phyloP scores from a whole-genome alignment of 2,329 filamentous ascomycete genomes.

The Pseudogymnoascus sp. region DNA sequence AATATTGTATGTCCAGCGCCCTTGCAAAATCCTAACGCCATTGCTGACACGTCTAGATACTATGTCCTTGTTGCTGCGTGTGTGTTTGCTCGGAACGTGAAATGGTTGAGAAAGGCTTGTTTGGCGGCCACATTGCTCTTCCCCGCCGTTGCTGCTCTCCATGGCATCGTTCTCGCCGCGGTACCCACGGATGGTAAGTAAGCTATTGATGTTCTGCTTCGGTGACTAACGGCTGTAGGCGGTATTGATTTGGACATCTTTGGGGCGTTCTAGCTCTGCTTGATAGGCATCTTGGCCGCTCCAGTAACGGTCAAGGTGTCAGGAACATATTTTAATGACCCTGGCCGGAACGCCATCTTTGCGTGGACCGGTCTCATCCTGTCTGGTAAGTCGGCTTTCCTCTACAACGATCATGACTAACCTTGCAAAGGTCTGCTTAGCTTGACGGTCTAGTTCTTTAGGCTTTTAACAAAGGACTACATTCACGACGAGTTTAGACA shows the following conservation, averaged over 20 bases:
- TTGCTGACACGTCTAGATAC: conserved; percentile 38
- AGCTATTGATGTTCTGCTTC: neutral
- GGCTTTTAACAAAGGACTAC: conserved; percentile 42
- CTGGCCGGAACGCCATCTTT: conserved; percentile 60
- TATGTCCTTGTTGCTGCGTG: conserved; percentile 59
- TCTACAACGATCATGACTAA: conserved; percentile 4
- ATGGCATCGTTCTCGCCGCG: conserved; percentile 54
- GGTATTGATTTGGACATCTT: conserved; percentile 64
- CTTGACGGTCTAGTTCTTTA: conserved; percentile 59
- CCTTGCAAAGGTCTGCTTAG: conserved; percentile 46
- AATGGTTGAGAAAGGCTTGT: conserved; percentile 58
- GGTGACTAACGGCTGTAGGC: conserved; percentile 32
- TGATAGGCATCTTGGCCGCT: conserved; percentile 58
- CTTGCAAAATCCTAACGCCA: neutral
- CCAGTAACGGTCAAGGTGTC: conserved; percentile 57
- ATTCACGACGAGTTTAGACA: conserved; percentile 33
- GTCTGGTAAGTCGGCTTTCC: conserved; percentile 39
- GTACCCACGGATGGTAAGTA: conserved; percentile 52
- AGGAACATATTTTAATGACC: conserved; percentile 56
- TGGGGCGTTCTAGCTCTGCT: conserved; percentile 61
- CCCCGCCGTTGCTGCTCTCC: conserved; percentile 57
- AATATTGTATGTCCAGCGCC: conserved; percentile 37
- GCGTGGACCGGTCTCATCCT: conserved; percentile 57
- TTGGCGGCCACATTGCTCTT: conserved; percentile 56
- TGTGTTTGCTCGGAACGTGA: conserved; percentile 52